Evolutionary conservation across 2,329 filamentous ascomycete species (phyloP).

Genomic region (Trichoderma gracile): DNA sequence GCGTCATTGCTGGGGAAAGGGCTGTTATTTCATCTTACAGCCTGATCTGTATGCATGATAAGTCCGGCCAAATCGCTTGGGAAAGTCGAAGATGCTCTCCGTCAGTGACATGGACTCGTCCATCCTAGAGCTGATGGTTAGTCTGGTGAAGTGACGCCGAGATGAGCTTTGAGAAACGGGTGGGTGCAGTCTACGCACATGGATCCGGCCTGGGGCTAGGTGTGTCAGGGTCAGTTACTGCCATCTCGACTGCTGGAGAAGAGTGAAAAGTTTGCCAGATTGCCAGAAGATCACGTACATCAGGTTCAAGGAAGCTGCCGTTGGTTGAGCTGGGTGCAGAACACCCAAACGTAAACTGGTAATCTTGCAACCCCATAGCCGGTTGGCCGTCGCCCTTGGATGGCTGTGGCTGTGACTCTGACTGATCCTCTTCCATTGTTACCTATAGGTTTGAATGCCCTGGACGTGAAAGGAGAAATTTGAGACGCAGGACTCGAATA

Average conservation of each 20-base stretch:
- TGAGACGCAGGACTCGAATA: background rate
- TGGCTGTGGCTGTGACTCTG: background rate
- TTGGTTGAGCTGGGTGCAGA: constrained; percentile 32
- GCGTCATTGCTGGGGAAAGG: too few relatives aligned
- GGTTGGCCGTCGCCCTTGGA: background rate
- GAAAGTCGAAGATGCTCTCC: constrained; percentile 46
- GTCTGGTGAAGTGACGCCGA: background rate
- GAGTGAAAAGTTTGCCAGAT: too few relatives aligned
- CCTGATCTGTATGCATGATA: constrained; percentile 51
- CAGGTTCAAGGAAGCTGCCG: constrained; percentile 39
- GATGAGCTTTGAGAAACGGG: background rate
- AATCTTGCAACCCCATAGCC: constrained; percentile 21
- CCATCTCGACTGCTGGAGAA: background rate
- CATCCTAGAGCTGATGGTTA: constrained; percentile 31
- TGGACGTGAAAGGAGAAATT: background rate
- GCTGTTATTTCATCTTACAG: constrained; percentile 38
- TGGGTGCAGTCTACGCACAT: background rate
- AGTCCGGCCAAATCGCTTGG: constrained; percentile 48
- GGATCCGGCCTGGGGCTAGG: constrained; percentile 13
- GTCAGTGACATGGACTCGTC: constrained; percentile 43
- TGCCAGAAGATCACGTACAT: constrained; percentile 32
- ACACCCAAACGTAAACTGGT: constrained; percentile 40
- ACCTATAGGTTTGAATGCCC: background rate
- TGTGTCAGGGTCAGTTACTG: background rate
- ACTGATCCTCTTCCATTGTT: constrained; percentile 10